phyloP scores from a whole-genome alignment of 1,139 yeast species.

The Blastobotrys arbuscula region DNA sequence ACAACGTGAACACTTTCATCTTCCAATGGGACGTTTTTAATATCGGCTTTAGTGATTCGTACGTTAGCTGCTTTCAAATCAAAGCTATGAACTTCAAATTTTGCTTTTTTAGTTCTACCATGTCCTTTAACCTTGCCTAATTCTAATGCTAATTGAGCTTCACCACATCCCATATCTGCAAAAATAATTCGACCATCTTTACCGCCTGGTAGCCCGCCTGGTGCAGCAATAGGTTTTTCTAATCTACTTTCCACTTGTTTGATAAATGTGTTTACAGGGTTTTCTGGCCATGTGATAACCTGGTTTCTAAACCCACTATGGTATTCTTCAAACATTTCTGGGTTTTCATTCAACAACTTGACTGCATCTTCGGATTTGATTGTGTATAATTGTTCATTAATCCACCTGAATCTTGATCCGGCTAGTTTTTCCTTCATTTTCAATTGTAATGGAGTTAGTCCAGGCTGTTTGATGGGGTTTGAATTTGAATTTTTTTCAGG shows the following conservation, averaged over 20 bases:
- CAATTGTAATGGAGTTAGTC: constrained; percentile 81
- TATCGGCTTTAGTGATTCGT: constrained; percentile 91
- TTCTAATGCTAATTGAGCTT: constrained; percentile 76
- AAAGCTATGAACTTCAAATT: constrained; percentile 72
- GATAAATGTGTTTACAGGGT: constrained; percentile 88
- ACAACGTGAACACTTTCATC: constrained; percentile 79
- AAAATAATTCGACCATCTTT: constrained; percentile 51
- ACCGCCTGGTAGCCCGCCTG: constrained; percentile 78
- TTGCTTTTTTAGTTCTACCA: constrained; percentile 35
- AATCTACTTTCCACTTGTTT: constrained; percentile 60
- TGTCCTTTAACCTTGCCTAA: constrained; percentile 41
- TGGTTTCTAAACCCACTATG: constrained; percentile 94
- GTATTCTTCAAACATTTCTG: constrained; percentile 85
- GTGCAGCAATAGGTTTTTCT: constrained; percentile 72
- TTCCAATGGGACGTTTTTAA: constrained; percentile 77
- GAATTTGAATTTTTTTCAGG: constrained; percentile 1
- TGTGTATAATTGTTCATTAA: constrained; percentile 90
- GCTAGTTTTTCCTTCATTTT: constrained; percentile 93
- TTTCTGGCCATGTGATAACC: constrained; percentile 96
- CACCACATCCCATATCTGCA: constrained; percentile 99
- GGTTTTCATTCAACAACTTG: constrained; percentile 68
- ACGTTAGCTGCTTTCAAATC: constrained; percentile 85
- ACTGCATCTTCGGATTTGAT: constrained; percentile 74
- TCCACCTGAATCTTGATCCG: constrained; percentile 97
- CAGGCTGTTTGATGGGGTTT: constrained; percentile 4